These are phyloP conservation scores for Fusarium papillatum DNA, from an alignment of 2,329 filamentous ascomycete species.

Conservation along the genomic window DNA sequence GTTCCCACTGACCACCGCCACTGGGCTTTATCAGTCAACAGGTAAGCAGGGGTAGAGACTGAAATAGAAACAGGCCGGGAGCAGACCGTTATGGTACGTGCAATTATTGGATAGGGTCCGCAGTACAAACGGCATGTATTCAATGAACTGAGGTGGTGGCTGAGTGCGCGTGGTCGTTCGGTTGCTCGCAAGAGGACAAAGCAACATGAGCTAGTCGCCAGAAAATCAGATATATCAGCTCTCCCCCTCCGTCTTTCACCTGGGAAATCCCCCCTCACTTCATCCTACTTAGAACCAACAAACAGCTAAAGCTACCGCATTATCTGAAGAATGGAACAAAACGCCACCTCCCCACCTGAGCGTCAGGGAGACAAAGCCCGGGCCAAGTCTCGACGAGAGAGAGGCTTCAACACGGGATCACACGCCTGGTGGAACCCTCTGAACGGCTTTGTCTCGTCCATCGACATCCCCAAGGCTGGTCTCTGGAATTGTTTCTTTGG, in stretches of 20 bases:
- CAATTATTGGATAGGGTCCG: not conserved
- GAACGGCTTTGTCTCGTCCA: too few species aligned
- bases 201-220: not conserved
- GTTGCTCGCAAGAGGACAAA: not conserved
- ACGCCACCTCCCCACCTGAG: too few species aligned
- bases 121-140: not conserved
- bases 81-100: not conserved
- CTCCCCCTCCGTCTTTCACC: not conserved
- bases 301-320: not conserved
- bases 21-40: too few species aligned
- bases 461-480: too few species aligned
- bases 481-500: too few species aligned
- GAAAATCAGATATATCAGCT: not conserved
- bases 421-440: too few species aligned
- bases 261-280: not conserved
- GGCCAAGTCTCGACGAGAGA: too few species aligned
- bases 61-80: not conserved
- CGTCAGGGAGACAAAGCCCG: too few species aligned
- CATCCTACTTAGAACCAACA: not conserved
- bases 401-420: too few species aligned
- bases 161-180: not conserved
- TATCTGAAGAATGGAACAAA: not conserved
- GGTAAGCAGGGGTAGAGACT: too few species aligned
- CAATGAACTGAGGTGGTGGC: not conserved
- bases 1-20: too few species aligned